Evolutionary conservation across 345 rosid genomes (phyloP), one percentile per base, ranked within the genome.

Genomic region (Arabis alpina): DNA sequence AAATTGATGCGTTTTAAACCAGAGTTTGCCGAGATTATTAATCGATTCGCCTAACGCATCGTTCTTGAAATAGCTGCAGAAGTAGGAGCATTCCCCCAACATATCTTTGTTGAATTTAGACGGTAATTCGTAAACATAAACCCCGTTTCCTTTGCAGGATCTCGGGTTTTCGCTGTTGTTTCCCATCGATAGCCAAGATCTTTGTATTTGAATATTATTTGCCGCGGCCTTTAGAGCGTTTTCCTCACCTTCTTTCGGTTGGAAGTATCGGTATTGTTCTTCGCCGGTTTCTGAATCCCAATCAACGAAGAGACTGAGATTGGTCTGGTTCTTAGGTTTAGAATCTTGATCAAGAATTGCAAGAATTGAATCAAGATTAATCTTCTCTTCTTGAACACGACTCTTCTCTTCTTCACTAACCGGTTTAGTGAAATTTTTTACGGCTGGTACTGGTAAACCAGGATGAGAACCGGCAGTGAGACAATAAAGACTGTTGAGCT

Each of bases 401-500:
- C 32, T 28, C 32, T 28, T 28, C 4, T 28, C 32, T 37, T 72
- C 68, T 40, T 68, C 57, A 48, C 44, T 36, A 34, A 6, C 49
- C 25, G 66, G 59, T 24, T 57, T 56, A 13, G 53, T 66, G 64
- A 14, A 72, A 64, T 61, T 61, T 8, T 54, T 60, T 3, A 28
- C 5, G 32, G 3, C 32, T 1, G 84, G 82, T 74, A 82, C 68
- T 24, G 61, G 86, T 53, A 82, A 69, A 42, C 66, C 81, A 2
- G 90, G 88, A n/a, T 82, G 89, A 5, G 91, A 57, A 30, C 97
- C 96, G 0, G 97, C 97, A 2, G 98, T 88, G 74, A 93, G 84
- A 74, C 98, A 90, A 64, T 83, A 92, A 49, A 80, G 89, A 59
- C 85, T 81, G 77, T 61, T 85, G 80, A 93, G 93, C 77, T 88